phyloP scores from a whole-genome alignment of 208 protist species.

The Borovskyia barvae region DNA sequence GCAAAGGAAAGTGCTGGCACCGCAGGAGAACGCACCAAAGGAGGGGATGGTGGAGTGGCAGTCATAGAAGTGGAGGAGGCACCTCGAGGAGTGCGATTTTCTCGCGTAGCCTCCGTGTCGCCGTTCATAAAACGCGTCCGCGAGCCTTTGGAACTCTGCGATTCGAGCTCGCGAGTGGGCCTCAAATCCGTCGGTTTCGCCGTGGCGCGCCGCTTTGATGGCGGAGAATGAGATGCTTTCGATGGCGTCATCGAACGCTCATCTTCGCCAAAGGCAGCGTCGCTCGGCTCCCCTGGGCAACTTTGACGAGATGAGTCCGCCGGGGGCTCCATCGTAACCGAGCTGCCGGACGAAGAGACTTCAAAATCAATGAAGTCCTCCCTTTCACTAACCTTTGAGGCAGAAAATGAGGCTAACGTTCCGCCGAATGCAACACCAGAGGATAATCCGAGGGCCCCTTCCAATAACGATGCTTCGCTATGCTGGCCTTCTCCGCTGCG shows the following conservation, averaged over 20 bases:
- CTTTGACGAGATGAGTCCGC: too few relatives aligned
- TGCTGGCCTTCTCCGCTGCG: neutral
- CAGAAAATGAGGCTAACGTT: slow-evolving; percentile 4
- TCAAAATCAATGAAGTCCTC: slow-evolving; percentile 37
- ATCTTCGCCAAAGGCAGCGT: neutral
- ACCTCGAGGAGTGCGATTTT: neutral
- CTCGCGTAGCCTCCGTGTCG: neutral
- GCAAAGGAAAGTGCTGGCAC: slow-evolving; percentile 33
- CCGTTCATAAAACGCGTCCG: neutral
- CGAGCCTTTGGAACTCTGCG: neutral
- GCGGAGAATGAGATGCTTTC: too few relatives aligned
- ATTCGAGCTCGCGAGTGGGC: slow-evolving; percentile 7
- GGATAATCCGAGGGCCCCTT: slow-evolving; percentile 1
- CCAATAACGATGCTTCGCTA: neutral
- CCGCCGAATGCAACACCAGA: slow-evolving; percentile 17
- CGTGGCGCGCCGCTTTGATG: neutral
- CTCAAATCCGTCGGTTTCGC: slow-evolving; percentile 10
- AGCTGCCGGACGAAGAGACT: slow-evolving; percentile 5
- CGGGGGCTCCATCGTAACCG: neutral
- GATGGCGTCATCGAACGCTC: too few relatives aligned
- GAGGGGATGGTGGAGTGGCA: neutral
- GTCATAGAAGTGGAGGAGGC: neutral
- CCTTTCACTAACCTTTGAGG: neutral
- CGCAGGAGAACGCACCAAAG: slow-evolving; percentile 5
- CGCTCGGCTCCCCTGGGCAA: neutral